Evolutionary conservation across 2,329 filamentous ascomycete species (phyloP), one percentile per base, ranked within the genome.

Genomic region (Neonectria sp.): DNA sequence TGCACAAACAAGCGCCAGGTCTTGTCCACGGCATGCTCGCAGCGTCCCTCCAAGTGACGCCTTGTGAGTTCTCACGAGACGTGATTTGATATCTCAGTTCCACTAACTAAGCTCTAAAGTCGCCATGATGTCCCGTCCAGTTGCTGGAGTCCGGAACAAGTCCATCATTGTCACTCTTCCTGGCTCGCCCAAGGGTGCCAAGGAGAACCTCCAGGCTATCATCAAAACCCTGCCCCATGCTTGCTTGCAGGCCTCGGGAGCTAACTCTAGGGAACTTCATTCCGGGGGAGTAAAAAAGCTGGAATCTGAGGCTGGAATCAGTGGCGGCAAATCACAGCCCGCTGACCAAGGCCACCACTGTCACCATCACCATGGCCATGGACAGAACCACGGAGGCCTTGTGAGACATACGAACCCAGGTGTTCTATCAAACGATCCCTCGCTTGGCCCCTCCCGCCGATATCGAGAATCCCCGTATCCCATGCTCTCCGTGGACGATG

Each of bases 11-110:
- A 79, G 96, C 96, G 0, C 91, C 95, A 0, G 96, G 96, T 1
- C 85, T 99, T 56, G 92, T 98, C n/a, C 95, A 99, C 82, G 95
- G 91, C 71, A 99, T 99, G 95, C 86, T 99, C 48, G 87, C 95
- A 6, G 86, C 93, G 24, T 98, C 95, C 1, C 84, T 97, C 17
- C 85, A 89, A 49, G 90, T 98, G 37, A 99, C 96, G 3, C 95
- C 95, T 53, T 99, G 95, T 97, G 84, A 84, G 93, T 82, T 49
- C 25, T n/a, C 9, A 24, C 25, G 11, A 7, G 4, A 25, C 21
- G 37, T 21, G 24, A 15, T 29, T 29, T 6, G 17, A 3, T 27
- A 11, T 7, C 2, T 12, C 46, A 33, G 8, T 9, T 60, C 29
- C 68, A n/a, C 58, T 75, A 53, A 71, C 43, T 43, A 52, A 55